A percentile compares a stretch with the other conserved stretches of the same genome.
Conservation (phyloP, 2,329 filamentous ascomycete species). For the Fusarium chuoi region DNA sequence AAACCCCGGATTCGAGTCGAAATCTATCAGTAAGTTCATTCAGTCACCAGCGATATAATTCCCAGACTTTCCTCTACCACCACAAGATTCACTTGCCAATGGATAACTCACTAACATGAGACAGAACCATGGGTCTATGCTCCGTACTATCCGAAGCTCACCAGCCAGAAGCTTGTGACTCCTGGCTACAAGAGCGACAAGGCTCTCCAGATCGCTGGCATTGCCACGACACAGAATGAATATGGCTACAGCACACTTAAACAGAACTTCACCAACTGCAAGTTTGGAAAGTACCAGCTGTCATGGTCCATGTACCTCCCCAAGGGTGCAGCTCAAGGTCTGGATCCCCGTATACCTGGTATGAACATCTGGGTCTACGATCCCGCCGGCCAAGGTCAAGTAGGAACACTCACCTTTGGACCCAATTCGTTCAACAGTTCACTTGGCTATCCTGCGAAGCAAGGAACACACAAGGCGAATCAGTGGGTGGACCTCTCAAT, state of each 20-base stretch:
- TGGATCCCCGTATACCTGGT: not conserved
- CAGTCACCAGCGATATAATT: not conserved
- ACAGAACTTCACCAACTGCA: not conserved
- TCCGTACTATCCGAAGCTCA: not conserved
- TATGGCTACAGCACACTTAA: not conserved
- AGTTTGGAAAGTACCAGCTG: not conserved
- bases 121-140: not conserved
- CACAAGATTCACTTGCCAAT: rapidly evolving
- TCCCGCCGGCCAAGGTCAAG: not conserved
- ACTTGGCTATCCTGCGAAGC: not conserved
- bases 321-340: not conserved
- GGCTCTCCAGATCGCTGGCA: not conserved
- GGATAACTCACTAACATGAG: rapidly evolving
- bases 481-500: not conserved
- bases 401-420: not conserved
- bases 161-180: not conserved
- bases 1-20: not conserved
- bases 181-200: not conserved
- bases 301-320: slow-evolving; percentile 1
- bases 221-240: not conserved
- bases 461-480: not conserved
- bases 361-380: not conserved
- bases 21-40: not conserved
- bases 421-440: not conserved
- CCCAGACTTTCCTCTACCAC: not conserved